Evolutionary conservation across 1,284 basidiomycete species (phyloP).

Genomic region (Microbotryum intermedium): DNA sequence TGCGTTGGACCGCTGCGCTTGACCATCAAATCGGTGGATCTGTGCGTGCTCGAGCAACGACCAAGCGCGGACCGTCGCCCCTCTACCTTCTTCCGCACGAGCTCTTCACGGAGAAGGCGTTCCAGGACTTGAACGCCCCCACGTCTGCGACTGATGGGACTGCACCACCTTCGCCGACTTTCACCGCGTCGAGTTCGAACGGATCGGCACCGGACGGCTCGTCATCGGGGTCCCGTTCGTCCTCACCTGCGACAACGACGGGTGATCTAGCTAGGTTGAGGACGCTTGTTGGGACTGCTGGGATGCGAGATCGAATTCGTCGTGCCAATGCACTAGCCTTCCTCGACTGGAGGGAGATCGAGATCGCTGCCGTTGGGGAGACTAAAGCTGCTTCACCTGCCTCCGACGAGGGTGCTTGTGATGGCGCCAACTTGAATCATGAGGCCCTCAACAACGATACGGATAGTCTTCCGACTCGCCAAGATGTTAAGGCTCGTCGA

Average conservation of each 20-base stretch:
- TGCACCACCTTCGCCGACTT: no score
- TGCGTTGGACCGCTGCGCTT: conserved; percentile 10
- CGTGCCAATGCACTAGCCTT: background rate
- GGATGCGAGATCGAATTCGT: background rate
- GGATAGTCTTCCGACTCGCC: background rate
- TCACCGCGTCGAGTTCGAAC: no score
- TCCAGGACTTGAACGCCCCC: no score
- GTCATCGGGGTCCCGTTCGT: background rate
- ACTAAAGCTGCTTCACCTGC: background rate
- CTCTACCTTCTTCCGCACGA: conserved; percentile 21
- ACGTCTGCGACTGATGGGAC: no score
- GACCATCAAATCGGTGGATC: background rate
- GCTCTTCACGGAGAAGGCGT: conserved; percentile 6
- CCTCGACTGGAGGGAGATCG: conserved; percentile 25
- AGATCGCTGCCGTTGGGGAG: conserved; percentile 6
- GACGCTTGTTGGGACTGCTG: background rate
- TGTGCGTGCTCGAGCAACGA: no score
- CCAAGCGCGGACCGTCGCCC: background rate
- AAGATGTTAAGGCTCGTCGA: no score
- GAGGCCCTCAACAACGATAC: background rate
- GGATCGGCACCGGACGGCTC: no score
- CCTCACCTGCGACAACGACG: background rate
- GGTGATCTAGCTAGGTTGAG: conserved; percentile 10
- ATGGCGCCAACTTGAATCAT: background rate
- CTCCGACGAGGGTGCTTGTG: conserved; percentile 6